Percentiles rank a stretch among this genome's conserved stretches.
Evolutionary conservation across 2,329 filamentous ascomycete genomes (phyloP).

Genomic region (Trichoderma sp.): DNA sequence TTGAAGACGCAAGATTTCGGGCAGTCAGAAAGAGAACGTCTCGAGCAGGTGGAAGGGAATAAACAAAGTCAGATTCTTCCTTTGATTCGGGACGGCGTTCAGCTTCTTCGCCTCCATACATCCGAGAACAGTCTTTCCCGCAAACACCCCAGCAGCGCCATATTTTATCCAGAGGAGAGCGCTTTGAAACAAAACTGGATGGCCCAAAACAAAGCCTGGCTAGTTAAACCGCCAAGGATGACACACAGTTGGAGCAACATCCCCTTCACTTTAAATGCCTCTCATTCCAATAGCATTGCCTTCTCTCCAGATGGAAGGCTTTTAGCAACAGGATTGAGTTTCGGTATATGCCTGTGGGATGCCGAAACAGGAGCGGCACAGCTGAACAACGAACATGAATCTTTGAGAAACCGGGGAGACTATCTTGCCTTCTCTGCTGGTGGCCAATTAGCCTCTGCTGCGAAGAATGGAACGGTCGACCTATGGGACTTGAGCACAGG

Average conservation of each 20-base stretch:
- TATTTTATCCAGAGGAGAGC: neutral
- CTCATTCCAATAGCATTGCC: too few relatives aligned
- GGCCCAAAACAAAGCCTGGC: neutral
- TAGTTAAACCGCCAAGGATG: neutral
- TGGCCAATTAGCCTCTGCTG: neutral
- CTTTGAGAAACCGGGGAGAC: too few relatives aligned
- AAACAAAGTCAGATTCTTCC: neutral
- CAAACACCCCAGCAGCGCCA: neutral
- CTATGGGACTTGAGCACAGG: neutral
- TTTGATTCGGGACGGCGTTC: neutral
- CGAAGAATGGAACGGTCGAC: rapidly evolving
- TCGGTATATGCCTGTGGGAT: neutral
- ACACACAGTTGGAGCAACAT: neutral
- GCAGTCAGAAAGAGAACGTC: rapidly evolving
- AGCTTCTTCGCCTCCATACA: rapidly evolving
- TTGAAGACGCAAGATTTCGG: neutral
- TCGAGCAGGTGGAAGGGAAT: neutral
- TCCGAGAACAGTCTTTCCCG: rapidly evolving
- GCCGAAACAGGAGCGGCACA: neutral
- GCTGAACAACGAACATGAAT: neutral
- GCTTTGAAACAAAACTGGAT: neutral
- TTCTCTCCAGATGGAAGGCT: neutral
- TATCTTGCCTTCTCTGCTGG: neutral
- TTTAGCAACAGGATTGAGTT: neutral
- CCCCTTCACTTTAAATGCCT: too few relatives aligned